phyloP scores from a whole-genome alignment of 441 rosid species.

The Kokia cookei region DNA sequence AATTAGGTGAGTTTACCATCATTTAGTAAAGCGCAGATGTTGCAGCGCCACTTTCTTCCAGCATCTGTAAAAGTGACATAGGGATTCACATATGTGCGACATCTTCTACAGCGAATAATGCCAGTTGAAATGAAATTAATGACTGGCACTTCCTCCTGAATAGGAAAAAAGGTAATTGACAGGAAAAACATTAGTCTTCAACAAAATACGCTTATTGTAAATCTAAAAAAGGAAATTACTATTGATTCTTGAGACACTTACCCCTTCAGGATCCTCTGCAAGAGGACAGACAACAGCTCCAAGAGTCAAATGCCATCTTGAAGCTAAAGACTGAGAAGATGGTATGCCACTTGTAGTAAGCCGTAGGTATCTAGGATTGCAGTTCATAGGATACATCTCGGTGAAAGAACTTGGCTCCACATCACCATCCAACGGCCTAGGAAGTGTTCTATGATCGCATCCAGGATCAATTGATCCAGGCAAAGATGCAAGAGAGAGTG shows the following conservation, averaged over 20 bases:
- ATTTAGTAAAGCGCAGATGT: slow-evolving; percentile 81
- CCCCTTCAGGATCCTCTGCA: slow-evolving; percentile 94
- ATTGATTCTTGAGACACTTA: slow-evolving; percentile 31
- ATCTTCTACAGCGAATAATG: slow-evolving; percentile 94
- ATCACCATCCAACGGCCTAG: slow-evolving; percentile 93
- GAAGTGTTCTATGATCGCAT: slow-evolving; percentile 66
- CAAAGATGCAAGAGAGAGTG: slow-evolving; percentile 63
- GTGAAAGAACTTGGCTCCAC: slow-evolving; percentile 63
- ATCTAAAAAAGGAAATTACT: slow-evolving; percentile 8
- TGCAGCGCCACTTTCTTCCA: slow-evolving; percentile 99
- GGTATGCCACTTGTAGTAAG: slow-evolving; percentile 89
- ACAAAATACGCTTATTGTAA: slow-evolving; percentile 4
- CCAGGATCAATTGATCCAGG: slow-evolving; percentile 87
- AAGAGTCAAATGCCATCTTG: slow-evolving; percentile 98
- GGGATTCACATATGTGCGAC: slow-evolving; percentile 97
- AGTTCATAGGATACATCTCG: slow-evolving; percentile 69
- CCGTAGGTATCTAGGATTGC: slow-evolving; percentile 77
- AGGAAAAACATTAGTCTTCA: slow-evolving; percentile 14
- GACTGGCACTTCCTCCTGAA: slow-evolving; percentile 91
- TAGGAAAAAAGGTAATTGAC: slow-evolving; percentile 17
- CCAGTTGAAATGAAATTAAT: slow-evolving; percentile 80
- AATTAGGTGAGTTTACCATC: slow-evolving; percentile 52
- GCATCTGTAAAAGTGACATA: slow-evolving; percentile 86
- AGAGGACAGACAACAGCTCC: slow-evolving; percentile 99
- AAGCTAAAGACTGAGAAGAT: slow-evolving; percentile 77